Evolutionary conservation across 352 stramenopile species (phyloP).

Genomic region (Globisporangium abappressorium): DNA sequence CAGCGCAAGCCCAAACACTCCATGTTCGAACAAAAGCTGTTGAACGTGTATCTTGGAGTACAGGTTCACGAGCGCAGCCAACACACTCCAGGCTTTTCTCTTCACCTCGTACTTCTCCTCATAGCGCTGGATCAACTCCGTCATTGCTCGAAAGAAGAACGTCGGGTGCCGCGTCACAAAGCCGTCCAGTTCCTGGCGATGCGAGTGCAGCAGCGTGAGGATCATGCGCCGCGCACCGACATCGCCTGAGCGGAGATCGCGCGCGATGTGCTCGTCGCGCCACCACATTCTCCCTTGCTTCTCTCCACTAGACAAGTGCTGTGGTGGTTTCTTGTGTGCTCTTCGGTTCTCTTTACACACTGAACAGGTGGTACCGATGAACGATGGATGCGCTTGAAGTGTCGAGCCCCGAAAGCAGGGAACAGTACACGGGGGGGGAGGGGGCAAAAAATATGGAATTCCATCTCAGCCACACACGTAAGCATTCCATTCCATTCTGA

Average conservation of each 20-base stretch:
- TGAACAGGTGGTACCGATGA: too few species aligned
- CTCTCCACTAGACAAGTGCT: too few species aligned
- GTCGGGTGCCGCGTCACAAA: conserved; percentile 5
- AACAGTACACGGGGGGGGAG: too few species aligned
- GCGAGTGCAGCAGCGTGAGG: conserved; percentile 1
- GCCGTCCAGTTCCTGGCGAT: background rate
- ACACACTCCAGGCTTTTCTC: background rate
- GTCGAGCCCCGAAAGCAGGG: too few species aligned
- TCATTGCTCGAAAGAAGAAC: conserved; percentile 3
- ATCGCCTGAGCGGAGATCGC: background rate
- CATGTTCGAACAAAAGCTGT: background rate
- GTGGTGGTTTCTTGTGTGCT: too few species aligned
- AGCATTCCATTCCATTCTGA: too few species aligned
- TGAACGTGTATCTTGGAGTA: background rate
- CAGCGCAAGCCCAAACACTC: conserved; percentile 1
- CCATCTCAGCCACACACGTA: too few species aligned
- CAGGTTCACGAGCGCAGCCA: background rate
- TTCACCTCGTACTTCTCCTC: conserved; percentile 1
- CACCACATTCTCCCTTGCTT: background rate
- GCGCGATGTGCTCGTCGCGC: conserved; percentile 1
- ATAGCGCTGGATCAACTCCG: background rate
- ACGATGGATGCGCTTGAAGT: too few species aligned
- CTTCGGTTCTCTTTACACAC: too few species aligned
- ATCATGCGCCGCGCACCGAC: background rate
- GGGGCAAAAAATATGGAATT: too few species aligned